Conservation (phyloP, 768 basidiomycete genomes). For the Xanthoconium stramineum region DNA sequence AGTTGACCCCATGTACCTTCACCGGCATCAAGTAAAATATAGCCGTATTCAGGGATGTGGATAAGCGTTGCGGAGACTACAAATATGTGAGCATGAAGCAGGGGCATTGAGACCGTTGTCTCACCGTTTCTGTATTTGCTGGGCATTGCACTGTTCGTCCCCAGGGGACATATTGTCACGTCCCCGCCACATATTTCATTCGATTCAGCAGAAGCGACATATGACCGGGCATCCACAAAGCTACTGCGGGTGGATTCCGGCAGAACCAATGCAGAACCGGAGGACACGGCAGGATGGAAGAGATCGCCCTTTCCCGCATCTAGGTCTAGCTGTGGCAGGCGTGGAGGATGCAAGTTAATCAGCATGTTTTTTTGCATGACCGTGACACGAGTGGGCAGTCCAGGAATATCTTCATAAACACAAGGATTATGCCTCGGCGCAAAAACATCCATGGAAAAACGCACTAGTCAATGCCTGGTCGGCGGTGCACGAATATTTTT, state of each 20-base stretch:
- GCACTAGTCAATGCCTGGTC: constrained; percentile 37
- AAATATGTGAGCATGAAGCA: not conserved
- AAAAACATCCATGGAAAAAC: constrained; percentile 4
- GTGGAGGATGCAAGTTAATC: constrained; percentile 46
- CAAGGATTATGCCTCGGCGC: not conserved
- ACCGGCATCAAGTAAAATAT: constrained; percentile 82
- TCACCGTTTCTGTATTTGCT: constrained; percentile 85
- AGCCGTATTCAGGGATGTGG: constrained; percentile 66
- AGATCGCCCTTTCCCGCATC: constrained; percentile 26
- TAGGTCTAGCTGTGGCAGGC: constrained; percentile 37
- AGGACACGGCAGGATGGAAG: constrained; percentile 29
- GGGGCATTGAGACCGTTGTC: constrained; percentile 9
- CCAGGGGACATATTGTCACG: constrained; percentile 71
- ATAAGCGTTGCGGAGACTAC: constrained; percentile 76
- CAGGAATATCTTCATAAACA: constrained; percentile 30
- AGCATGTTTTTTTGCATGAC: constrained; percentile 41
- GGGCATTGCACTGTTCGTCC: constrained; percentile 86
- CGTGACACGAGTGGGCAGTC: constrained; percentile 46
- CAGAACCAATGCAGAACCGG: constrained; percentile 12
- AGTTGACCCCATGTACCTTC: constrained; percentile 95
- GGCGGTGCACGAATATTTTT: constrained; percentile 47
- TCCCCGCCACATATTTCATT: constrained; percentile 49
- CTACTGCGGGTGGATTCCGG: constrained; percentile 33
- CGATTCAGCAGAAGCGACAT: not conserved
- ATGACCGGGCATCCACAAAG: constrained; percentile 38